Evolutionary conservation across 2,329 filamentous ascomycete genomes (phyloP).

Genomic region (Septoria petroselini): DNA sequence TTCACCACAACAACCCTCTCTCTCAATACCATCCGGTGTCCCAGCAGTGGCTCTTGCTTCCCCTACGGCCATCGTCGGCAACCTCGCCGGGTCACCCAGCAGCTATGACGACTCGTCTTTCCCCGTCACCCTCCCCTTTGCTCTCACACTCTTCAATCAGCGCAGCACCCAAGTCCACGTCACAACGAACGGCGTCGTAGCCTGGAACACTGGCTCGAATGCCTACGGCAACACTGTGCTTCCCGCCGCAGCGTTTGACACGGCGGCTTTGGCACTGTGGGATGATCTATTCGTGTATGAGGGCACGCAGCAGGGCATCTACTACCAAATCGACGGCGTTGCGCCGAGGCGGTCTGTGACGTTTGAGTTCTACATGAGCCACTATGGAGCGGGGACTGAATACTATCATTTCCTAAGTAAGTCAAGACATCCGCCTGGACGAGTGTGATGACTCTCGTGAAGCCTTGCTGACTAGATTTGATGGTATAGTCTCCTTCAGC

Average conservation of each 20-base stretch:
- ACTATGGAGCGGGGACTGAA: conserved; percentile 8
- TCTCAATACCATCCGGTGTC: neutral
- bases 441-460: too few relatives aligned
- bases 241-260: conserved; percentile 7
- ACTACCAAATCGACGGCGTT: conserved; percentile 23
- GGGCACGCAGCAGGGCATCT: conserved; percentile 26
- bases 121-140: conserved; percentile 1
- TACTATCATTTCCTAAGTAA: conserved; percentile 26
- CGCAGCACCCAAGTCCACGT: neutral
- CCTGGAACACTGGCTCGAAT: neutral
- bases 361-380: conserved; percentile 23
- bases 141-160: neutral
- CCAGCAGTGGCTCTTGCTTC: conserved; percentile 13
- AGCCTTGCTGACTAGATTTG: too few relatives aligned
- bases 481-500: neutral
- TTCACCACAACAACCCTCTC: neutral
- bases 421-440: too few relatives aligned
- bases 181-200: conserved; percentile 1
- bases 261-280: conserved; percentile 20
- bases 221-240: conserved; percentile 8
- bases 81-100: neutral
- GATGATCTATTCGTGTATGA: conserved; percentile 27
- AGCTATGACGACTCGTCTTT: conserved; percentile 8
- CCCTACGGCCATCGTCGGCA: conserved; percentile 9
- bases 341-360: conserved; percentile 9